phyloP scores from a whole-genome alignment of 2,329 filamentous ascomycete species.

The Paradendryphiella salina region DNA sequence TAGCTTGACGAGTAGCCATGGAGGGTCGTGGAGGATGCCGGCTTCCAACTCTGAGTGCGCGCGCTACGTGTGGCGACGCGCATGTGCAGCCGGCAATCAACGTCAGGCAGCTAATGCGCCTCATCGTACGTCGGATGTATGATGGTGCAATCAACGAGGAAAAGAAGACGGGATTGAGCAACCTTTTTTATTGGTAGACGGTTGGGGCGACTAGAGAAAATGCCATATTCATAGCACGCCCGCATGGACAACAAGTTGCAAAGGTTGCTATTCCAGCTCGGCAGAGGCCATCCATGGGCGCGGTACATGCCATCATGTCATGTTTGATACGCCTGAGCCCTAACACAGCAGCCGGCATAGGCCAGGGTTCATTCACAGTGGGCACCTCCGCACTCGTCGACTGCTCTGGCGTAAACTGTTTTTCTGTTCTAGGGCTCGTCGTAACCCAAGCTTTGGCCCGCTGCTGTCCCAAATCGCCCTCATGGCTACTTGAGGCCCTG shows the following conservation, averaged over 20 bases:
- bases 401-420: slow-evolving; percentile 38
- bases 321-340: slow-evolving; percentile 16
- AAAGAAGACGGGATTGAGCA: too few species aligned
- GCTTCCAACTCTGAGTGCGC: not conserved
- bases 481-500: slow-evolving; percentile 34
- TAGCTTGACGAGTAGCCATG: too few species aligned
- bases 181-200: too few species aligned
- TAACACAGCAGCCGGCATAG: slow-evolving; percentile 17
- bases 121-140: slow-evolving; percentile 20
- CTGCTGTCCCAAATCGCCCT: slow-evolving; percentile 40
- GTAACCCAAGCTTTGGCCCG: slow-evolving; percentile 42
- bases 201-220: too few species aligned
- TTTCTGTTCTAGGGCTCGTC: slow-evolving; percentile 36
- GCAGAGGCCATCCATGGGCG: not conserved
- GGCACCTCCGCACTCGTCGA: slow-evolving; percentile 19
- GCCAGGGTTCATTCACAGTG: slow-evolving; percentile 18
- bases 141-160: slow-evolving; percentile 18
- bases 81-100: slow-evolving; percentile 8
- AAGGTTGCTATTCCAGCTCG: too few species aligned
- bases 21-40: not conserved
- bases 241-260: too few species aligned
- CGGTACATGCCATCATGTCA: not conserved
- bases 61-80: not conserved
- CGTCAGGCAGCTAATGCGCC: slow-evolving; percentile 25
- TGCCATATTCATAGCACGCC: too few species aligned